Evolutionary conservation across 257 asterid species (phyloP).

Genomic region (Pogostemon cablin): DNA sequence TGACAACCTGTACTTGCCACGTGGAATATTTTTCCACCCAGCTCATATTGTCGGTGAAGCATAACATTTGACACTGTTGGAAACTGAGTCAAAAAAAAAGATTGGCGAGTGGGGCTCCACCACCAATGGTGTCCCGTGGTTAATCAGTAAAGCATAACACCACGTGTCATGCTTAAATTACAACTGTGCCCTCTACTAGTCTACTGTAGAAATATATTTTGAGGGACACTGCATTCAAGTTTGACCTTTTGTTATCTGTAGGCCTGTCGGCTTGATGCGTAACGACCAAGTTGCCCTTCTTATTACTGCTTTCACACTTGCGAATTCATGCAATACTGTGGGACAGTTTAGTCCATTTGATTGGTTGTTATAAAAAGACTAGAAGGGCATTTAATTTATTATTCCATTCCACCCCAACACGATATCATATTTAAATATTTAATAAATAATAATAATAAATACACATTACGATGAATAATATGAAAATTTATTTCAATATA

Average conservation of each 20-base stretch:
- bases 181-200: constrained; percentile 31
- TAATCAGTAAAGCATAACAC: constrained; percentile 42
- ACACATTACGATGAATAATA: neutral
- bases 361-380: neutral
- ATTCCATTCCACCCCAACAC: no score
- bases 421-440: no score
- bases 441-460: no score
- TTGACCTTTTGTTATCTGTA: constrained; percentile 17
- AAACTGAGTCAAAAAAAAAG: constrained; percentile 13
- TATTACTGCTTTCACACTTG: neutral
- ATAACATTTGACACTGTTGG: constrained; percentile 13
- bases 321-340: constrained; percentile 14
- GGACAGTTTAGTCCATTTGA: constrained; percentile 39
- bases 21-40: neutral
- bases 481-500: neutral
- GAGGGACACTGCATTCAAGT: constrained; percentile 14
- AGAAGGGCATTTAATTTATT: neutral
- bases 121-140: constrained; percentile 31
- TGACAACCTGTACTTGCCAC: constrained; percentile 29
- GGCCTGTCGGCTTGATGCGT: constrained; percentile 8
- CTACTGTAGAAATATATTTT: constrained; percentile 12
- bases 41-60: constrained; percentile 51
- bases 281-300: constrained; percentile 47
- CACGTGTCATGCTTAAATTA: constrained; percentile 41
- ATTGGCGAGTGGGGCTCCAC: constrained; percentile 34